Evolutionary conservation across 768 basidiomycete species (phyloP), one percentile per base, ranked within the genome.

Genomic region (Gelatoporia subvermispora): DNA sequence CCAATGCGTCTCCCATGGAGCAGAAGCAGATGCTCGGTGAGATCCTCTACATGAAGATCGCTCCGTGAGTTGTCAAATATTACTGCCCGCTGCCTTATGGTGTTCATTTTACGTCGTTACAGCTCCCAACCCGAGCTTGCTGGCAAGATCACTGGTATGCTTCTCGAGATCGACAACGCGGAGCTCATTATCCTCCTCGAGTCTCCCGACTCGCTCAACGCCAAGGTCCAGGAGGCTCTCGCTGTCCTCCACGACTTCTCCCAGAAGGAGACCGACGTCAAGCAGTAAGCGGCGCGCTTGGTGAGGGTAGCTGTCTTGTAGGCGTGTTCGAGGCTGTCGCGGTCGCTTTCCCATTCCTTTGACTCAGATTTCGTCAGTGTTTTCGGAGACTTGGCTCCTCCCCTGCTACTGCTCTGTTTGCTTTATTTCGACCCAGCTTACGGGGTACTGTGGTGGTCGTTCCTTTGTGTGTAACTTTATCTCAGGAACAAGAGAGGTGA

Each of bases 21-120:
- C 93, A 97, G 81, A 99, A 99, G 77, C 96, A 99, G 69, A 93
- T 97, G 87, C 77, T 99, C 41, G 96, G 96, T 58, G 96, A 99
- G 72, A 82, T 88, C 43, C 82, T 97, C 58, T 97, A 97, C 73
- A 85, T 95, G 79, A 86, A 82, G 65, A 94, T 97, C 56, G 79
- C 76, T 49, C 63, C 70, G 88, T 92, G 72, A 66, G 89, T 78
- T 50, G 42, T 47, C 34, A 47, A 52, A 41, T 34, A 13, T n/a
- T 36, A 21, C 23, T 8, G 43, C 47, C 52, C 43, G 48, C 7
- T 52, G 41, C 40, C 40, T 57, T 39, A 24, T 2, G 13, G n/a
- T 31, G 28, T 24, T 22, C 22, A 15, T 38, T 24, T 15, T n/a
- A 28, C 64, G 45, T 39, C 48, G 20, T 47, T 50, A 41, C 64